Evolutionary conservation across 2,329 filamentous ascomycete genomes (phyloP), one percentile per base, ranked within the genome.

Genomic region (Calonectria pauciramosa): DNA sequence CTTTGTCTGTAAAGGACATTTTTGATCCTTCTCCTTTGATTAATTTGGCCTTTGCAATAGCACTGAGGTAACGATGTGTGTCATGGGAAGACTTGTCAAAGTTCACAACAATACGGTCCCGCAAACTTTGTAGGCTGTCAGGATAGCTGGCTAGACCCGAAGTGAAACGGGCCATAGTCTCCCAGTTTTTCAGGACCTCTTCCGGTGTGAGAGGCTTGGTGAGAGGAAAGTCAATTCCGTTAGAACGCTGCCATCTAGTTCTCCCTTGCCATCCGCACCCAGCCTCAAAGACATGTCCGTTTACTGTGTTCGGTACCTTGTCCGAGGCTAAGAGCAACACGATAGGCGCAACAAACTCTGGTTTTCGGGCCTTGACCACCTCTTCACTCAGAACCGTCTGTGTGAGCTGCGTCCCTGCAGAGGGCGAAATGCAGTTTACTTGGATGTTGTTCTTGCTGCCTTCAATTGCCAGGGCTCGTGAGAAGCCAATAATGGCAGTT

Each of bases 351-450:
- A 99, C 96, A 86, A 98, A 98, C 84, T 99, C 96, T 73, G 97
- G 97, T 92, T 99, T 99, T 90, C 99, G 98, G 54, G 97, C 96
- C 88, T 98, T 96, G n/a, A 99, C 96, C 88, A 99, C 92, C 89
- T 99, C 97, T 87, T 98, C 96, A 34, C 96, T 96, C 89, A 99
- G 92, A 84, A 99, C 95, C 65, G 94, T 96, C 79, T 93, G 91
- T 71, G 97, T 99, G 94, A 99, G 97, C 83, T 94, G 93, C 52
- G 97, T 99, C 80, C 97, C 97, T 51, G 97, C 97, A 82, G 99
- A 99, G 80, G 97, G 97, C 34, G 97, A 97, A 82, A 99, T 98
- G 73, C 96, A 98, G 90, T 99, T 99, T 85, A 98, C 95, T 81
- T 92, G 95, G 86, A 99, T 99, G 90, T 98, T 98, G 91, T 99